Conservation (phyloP, 225 moss, liverwort and hornwort genomes). For the Thuidium tamariscinum region DNA sequence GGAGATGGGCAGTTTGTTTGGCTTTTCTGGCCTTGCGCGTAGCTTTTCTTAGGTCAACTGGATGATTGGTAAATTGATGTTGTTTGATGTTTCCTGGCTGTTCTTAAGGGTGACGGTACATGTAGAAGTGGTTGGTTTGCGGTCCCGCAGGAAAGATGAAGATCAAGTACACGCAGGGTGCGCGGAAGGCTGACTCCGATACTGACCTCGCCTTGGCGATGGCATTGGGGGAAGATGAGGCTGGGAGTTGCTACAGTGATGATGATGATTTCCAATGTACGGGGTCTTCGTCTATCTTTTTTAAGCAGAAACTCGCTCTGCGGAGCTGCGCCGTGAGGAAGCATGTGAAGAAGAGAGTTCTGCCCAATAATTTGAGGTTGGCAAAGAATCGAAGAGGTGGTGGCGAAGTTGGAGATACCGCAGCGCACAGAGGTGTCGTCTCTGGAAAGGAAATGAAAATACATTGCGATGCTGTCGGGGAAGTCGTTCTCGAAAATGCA, state of each 20-base stretch:
- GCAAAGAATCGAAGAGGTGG: background rate
- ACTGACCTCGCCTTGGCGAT: constrained; percentile 41
- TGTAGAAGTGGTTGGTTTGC: background rate
- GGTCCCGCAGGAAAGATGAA: constrained; percentile 11
- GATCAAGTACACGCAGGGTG: constrained; percentile 31
- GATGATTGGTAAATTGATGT: background rate
- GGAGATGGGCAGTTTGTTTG: background rate
- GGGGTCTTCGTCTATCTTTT: constrained; percentile 5
- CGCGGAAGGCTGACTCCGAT: constrained; percentile 1
- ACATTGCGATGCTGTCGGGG: background rate
- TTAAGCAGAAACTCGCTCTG: constrained; percentile 23
- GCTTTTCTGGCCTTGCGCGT: background rate
- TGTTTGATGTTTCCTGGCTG: background rate
- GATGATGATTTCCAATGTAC: constrained; percentile 30
- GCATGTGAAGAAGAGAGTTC: background rate
- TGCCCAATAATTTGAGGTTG: constrained; percentile 13
- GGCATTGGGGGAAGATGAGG: constrained; percentile 24
- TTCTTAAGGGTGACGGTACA: background rate
- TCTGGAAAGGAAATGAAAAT: background rate
- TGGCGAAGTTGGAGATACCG: background rate
- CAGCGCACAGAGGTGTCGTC: background rate
- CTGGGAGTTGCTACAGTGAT: constrained; percentile 15
- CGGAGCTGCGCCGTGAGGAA: constrained; percentile 17
- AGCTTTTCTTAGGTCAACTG: background rate
- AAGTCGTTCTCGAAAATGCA: background rate